These are phyloP conservation scores for Sanghuangporus sanghuang DNA, from an alignment of 1,284 basidiomycete species.

Conservation along the genomic window DNA sequence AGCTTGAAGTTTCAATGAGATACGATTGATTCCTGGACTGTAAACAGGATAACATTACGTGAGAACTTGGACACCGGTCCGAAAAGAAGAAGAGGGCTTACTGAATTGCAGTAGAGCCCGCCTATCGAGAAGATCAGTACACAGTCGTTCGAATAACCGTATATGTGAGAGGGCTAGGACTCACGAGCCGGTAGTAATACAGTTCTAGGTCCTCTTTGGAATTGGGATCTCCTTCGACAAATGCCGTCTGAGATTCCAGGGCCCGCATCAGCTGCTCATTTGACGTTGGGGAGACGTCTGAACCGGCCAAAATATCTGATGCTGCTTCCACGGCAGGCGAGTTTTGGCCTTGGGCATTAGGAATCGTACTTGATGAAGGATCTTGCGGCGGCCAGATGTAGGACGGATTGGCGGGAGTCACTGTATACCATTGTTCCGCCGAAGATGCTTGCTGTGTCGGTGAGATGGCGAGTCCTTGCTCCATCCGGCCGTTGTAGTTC, in stretches of 20 bases:
- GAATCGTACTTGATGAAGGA: background rate
- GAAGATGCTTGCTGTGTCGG: background rate
- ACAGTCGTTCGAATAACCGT: background rate
- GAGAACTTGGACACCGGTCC: background rate
- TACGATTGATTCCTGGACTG: slow-evolving; percentile 37
- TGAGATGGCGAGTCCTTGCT: background rate
- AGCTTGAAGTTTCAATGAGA: slow-evolving; percentile 34
- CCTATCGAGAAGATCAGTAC: slow-evolving; percentile 20
- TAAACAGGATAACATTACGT: slow-evolving; percentile 20
- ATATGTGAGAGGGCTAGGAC: slow-evolving; percentile 11
- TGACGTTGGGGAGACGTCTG: background rate
- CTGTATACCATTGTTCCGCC: background rate
- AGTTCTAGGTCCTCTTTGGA: slow-evolving; percentile 29
- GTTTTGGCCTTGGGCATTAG: background rate
- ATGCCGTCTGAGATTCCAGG: slow-evolving; percentile 33
- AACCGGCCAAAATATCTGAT: background rate
- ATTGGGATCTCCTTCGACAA: slow-evolving; percentile 31
- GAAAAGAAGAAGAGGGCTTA: slow-evolving; percentile 7
- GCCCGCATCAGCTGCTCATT: slow-evolving; percentile 27
- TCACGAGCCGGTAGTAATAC: slow-evolving; percentile 36
- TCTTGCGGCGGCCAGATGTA: slow-evolving; percentile 10
- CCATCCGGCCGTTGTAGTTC: background rate
- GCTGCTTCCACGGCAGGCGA: background rate
- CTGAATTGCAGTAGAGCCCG: slow-evolving; percentile 29
- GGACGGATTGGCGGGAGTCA: background rate